Conservation (phyloP, 1,284 basidiomycete species). For the Sanghuangporus weigelae region DNA sequence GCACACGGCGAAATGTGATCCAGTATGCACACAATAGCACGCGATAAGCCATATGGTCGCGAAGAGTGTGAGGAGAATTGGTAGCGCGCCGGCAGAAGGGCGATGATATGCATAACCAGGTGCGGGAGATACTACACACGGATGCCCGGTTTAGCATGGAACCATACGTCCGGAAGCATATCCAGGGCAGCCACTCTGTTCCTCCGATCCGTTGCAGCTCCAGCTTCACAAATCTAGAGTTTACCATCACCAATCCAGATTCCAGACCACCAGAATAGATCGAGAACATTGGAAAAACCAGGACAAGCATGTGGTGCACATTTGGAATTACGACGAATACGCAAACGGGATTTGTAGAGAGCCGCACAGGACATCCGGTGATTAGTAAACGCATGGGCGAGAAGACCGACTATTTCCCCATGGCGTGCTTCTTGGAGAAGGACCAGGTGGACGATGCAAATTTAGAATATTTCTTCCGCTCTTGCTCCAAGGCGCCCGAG, state of each 20-base stretch:
- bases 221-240: background rate
- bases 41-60: slow-evolving; percentile 16
- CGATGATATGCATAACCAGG: background rate
- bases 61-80: background rate
- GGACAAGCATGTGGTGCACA: background rate
- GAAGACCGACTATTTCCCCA: background rate
- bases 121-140: background rate
- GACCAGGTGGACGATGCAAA: background rate
- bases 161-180: background rate
- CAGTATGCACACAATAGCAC: background rate
- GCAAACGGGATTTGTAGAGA: background rate
- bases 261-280: background rate
- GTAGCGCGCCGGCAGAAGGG: background rate
- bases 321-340: background rate
- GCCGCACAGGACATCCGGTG: background rate
- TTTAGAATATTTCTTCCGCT: background rate
- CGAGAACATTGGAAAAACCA: background rate
- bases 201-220: background rate
- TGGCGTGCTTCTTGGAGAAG: background rate
- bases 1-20: background rate
- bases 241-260: background rate
- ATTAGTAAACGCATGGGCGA: background rate
- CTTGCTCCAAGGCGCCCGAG: background rate
- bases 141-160: background rate
- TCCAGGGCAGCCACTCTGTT: background rate